phyloP scores from a whole-genome alignment of 106 monocot genomes.

The Vanilla planifolia region DNA sequence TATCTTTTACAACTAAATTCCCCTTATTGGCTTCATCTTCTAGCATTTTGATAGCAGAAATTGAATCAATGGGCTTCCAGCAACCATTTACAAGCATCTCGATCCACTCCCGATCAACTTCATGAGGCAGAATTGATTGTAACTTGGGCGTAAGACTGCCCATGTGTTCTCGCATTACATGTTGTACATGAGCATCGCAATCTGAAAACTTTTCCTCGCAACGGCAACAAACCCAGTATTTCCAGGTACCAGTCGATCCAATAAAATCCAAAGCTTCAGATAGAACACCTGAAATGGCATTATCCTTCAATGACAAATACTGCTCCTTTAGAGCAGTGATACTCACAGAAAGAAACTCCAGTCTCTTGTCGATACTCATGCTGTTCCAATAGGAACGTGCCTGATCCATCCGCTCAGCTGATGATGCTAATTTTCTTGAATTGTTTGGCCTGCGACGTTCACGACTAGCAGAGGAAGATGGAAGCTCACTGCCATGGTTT shows the following conservation, averaged over 20 bases:
- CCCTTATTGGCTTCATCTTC: constrained; percentile 31
- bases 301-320: constrained; percentile 47
- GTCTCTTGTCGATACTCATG: constrained; percentile 39
- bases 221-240: constrained; percentile 63
- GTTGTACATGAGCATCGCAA: constrained; percentile 46
- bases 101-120: constrained; percentile 48
- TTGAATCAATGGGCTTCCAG: constrained; percentile 74
- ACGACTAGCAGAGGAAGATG: constrained; percentile 25
- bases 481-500: neutral
- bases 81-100: constrained; percentile 46
- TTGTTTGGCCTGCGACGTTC: constrained; percentile 53
- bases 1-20: neutral
- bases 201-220: constrained; percentile 59
- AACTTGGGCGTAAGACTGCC: constrained; percentile 34
- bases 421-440: constrained; percentile 37
- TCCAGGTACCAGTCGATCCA: constrained; percentile 42
- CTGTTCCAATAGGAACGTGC: constrained; percentile 61
- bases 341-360: constrained; percentile 38
- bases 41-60: constrained; percentile 30
- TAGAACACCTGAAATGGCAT: constrained; percentile 25
- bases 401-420: constrained; percentile 52
- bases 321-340: constrained; percentile 48
- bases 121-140: constrained; percentile 53
- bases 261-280: constrained; percentile 59
- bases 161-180: constrained; percentile 57